Evolutionary conservation across 441 rosid genomes (phyloP), one percentile per base, ranked within the genome.

Genomic region (Gossypium schwendimanii): DNA sequence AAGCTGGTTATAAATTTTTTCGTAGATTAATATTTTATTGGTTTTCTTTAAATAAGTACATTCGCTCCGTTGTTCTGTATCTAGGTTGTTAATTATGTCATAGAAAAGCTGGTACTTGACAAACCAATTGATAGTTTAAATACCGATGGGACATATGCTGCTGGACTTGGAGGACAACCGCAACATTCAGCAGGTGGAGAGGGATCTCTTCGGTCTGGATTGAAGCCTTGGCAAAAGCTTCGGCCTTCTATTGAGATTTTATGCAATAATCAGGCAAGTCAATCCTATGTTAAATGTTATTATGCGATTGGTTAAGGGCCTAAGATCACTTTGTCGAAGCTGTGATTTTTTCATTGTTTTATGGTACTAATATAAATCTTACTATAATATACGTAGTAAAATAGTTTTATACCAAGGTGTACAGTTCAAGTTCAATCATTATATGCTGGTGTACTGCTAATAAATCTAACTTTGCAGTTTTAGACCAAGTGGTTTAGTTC

Each of bases 21-120:
- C 3, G 9, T 12, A 3, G 36, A 31, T 54, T 41, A 69, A 21
- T 63, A 12, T 63, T 41, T 50, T 26, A 50, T 67, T 36, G 24
- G 15, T 26, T 50, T 67, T 52, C 45, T 49, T 67, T 15, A 26
- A 4, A 15, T 41, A 14, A 12, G 57, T 23, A 47, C 20, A 63
- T 57, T 70, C 39, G 66, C 55, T 70, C 69, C 44, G 2, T 28
- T 54, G 26, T 28, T 64, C 14, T 85, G 66, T 57, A 28, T 81
- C 73, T 81, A 96, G 99, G 99, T 96, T 82, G 89, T 94, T 59
- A 94, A 89, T 83, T 96, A 96, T 84, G 98, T 96, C n/a, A 39
- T 89, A 61, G 99, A 96, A 80, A 96, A 96, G 83, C 87, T 94
- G 97, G 88, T 96, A 64, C 89, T 92, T 63, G 99, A 96, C 80